phyloP scores from a whole-genome alignment of 2,329 filamentous ascomycete species.

The Orbilia ellipsospora region DNA sequence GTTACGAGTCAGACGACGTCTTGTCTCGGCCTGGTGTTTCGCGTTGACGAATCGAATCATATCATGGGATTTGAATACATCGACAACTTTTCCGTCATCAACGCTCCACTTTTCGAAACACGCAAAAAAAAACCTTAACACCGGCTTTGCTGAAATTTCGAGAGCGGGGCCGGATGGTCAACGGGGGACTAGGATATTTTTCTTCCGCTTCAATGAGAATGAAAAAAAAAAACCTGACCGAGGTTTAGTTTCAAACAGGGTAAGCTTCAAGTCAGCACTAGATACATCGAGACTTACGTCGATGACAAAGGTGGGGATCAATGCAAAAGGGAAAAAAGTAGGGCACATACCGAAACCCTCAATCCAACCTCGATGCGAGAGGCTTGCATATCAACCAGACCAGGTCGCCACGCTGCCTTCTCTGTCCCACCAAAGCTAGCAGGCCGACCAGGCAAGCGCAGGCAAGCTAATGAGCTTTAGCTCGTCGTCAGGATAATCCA shows the following conservation, averaged over 20 bases:
- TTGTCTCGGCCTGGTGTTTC: conserved; percentile 38
- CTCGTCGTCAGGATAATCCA: conserved; percentile 49
- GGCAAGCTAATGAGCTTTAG: not conserved
- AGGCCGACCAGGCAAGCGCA: conserved; percentile 6
- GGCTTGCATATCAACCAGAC: conserved; percentile 39
- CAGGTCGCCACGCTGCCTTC: conserved; percentile 35
- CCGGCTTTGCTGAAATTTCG: no score
- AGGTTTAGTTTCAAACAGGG: conserved; percentile 35
- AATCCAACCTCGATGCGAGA: conserved; percentile 26
- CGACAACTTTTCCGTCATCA: not conserved
- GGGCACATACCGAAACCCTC: not conserved
- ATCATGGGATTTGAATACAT: conserved; percentile 24
- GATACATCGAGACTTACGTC: not conserved
- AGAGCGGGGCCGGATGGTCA: no score
- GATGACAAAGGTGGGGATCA: no score
- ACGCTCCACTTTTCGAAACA: not conserved
- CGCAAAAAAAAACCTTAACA: no score
- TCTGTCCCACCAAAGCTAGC: conserved; percentile 44
- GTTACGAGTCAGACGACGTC: conserved; percentile 25
- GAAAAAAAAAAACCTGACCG: not conserved
- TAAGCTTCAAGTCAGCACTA: conserved; percentile 36
- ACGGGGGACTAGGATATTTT: conserved; percentile 12
- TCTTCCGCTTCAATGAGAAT: conserved; percentile 12
- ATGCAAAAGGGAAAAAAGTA: conserved; percentile 10
- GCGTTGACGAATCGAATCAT: conserved; percentile 25